A percentile compares a stretch with the other conserved stretches of the same genome.
Conservation (phyloP, 2,329 filamentous ascomycete genomes). For the Penicillium sp. region DNA sequence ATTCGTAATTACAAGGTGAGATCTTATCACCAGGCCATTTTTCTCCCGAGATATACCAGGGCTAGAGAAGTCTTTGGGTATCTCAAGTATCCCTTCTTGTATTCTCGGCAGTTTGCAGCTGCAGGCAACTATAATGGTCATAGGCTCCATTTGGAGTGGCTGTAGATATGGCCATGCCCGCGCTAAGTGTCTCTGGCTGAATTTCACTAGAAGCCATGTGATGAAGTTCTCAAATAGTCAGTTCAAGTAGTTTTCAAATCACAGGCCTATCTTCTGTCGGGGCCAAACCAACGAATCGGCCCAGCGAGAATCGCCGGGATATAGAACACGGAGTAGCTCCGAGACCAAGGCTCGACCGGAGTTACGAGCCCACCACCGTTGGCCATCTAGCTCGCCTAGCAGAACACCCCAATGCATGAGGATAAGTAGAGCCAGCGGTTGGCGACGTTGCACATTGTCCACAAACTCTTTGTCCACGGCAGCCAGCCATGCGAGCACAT, state of each 20-base stretch:
- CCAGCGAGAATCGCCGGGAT: constrained; percentile 27
- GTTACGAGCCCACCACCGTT: constrained; percentile 41
- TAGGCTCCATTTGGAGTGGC: too few relatives aligned
- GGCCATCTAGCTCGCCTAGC: constrained; percentile 35
- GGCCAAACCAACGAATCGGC: constrained; percentile 36
- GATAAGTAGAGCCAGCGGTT: constrained; percentile 37
- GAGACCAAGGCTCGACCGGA: constrained; percentile 36
- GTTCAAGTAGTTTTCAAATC: constrained; percentile 8
- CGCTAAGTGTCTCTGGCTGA: constrained; percentile 2
- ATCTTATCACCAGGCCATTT: too few relatives aligned
- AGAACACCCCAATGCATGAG: constrained; percentile 43
- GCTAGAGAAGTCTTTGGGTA: too few relatives aligned
- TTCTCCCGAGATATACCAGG: too few relatives aligned
- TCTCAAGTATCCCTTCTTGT: too few relatives aligned
- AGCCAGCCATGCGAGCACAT: constrained; percentile 41
- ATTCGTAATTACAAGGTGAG: too few relatives aligned
- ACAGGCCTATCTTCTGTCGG: constrained; percentile 32
- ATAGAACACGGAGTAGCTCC: constrained; percentile 30
- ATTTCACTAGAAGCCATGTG: neutral
- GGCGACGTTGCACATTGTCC: constrained; percentile 32
- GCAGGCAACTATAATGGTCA: too few relatives aligned
- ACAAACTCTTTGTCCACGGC: constrained; percentile 38
- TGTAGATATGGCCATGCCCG: neutral
- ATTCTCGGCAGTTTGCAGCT: too few relatives aligned
- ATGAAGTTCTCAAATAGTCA: neutral